These are phyloP conservation scores for Fusarium falciforme DNA, from an alignment of 2,329 filamentous ascomycete species.

Conservation along the genomic window DNA sequence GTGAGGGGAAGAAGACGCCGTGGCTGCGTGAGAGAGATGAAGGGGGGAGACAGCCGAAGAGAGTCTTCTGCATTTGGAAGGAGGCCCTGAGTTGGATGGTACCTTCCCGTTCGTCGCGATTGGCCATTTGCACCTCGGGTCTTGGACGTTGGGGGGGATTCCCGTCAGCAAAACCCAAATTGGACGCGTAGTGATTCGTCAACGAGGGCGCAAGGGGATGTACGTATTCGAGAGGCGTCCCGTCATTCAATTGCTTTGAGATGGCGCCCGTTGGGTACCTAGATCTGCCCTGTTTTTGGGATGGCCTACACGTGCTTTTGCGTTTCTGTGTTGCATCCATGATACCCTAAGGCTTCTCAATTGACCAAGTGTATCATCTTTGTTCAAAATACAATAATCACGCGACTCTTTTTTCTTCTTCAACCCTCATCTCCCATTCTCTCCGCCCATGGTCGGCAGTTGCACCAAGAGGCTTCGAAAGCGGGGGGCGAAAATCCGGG, in stretches of 20 bases:
- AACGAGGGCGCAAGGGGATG: conserved; percentile 21
- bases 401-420: conserved; percentile 16
- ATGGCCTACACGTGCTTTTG: not conserved
- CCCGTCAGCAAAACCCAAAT: conserved; percentile 33
- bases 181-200: conserved; percentile 36
- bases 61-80: conserved; percentile 37
- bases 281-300: not conserved
- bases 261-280: not conserved
- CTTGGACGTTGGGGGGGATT: conserved; percentile 18
- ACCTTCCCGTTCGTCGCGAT: conserved; percentile 34
- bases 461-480: conserved; percentile 22
- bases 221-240: conserved; percentile 5
- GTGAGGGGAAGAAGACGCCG: conserved; percentile 38
- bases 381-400: not conserved
- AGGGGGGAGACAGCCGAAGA: conserved; percentile 36
- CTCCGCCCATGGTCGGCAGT: conserved; percentile 35
- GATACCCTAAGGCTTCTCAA: not conserved
- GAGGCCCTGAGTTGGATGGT: conserved; percentile 31
- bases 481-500: conserved; percentile 45
- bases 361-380: not conserved
- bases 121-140: conserved; percentile 27
- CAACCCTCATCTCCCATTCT: not conserved
- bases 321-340: not conserved
- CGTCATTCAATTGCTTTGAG: not conserved
- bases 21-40: conserved; percentile 34